These are phyloP conservation scores for Trametes cubensis DNA, from an alignment of 768 basidiomycete genomes.

Conservation along the genomic window DNA sequence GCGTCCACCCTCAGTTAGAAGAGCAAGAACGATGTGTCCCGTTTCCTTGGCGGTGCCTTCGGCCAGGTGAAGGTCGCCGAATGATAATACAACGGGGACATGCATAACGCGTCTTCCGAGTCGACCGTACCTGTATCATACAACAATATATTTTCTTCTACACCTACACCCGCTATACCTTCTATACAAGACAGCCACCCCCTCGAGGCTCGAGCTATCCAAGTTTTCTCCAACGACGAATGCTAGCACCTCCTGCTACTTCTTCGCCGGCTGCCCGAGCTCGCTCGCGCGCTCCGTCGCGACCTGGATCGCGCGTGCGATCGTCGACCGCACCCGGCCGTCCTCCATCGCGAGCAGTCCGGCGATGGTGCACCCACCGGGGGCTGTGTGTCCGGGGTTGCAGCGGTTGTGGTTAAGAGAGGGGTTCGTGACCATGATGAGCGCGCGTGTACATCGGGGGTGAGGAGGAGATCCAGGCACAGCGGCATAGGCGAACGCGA, in stretches of 20 bases:
- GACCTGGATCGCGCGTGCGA: conserved; percentile 92
- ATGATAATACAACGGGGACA: conserved; percentile 30
- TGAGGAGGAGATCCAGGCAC: too few species aligned
- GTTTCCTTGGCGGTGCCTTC: conserved; percentile 32
- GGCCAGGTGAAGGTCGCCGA: conserved; percentile 30
- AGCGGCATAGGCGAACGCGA: too few species aligned
- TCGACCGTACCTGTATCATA: background rate
- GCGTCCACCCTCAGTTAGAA: conserved; percentile 13
- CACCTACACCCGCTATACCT: background rate
- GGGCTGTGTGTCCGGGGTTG: conserved; percentile 58
- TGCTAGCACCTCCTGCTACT: conserved; percentile 38
- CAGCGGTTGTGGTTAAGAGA: too few species aligned
- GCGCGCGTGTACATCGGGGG: too few species aligned
- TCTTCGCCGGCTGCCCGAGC: conserved; percentile 71
- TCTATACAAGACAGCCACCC: conserved; percentile 6
- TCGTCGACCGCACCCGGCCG: conserved; percentile 88
- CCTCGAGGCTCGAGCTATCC: background rate
- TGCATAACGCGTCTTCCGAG: background rate
- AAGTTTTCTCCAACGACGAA: too few species aligned
- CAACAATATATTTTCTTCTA: background rate
- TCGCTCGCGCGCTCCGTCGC: conserved; percentile 89
- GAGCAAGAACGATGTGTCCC: conserved; percentile 27
- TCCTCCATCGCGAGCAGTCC: conserved; percentile 96
- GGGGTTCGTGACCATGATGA: too few species aligned
- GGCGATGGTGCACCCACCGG: conserved; percentile 97